Conservation (phyloP, 208 protist genomes). For the Crithidia mellificae region DNA sequence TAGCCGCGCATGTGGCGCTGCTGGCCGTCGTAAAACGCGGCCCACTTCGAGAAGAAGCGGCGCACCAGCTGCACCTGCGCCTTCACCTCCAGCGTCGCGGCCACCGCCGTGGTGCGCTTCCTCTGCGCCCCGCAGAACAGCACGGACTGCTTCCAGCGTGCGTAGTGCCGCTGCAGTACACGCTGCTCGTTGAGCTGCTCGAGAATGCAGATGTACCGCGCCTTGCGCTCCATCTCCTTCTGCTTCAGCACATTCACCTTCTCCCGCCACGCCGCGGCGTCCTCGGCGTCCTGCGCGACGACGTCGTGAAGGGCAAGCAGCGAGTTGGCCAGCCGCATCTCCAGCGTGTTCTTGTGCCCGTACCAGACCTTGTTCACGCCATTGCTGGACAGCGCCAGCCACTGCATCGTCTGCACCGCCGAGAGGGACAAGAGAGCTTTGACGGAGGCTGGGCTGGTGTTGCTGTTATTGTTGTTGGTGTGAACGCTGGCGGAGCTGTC, state of each 20-base stretch:
- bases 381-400: constrained; percentile 83
- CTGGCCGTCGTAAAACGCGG: constrained; percentile 61
- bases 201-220: constrained; percentile 65
- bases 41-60: constrained; percentile 71
- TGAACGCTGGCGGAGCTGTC: too few species aligned
- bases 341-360: constrained; percentile 67
- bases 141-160: constrained; percentile 46
- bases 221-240: constrained; percentile 63
- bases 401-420: constrained; percentile 76
- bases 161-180: constrained; percentile 62
- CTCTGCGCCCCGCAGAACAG: constrained; percentile 7
- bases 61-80: constrained; percentile 43
- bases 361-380: constrained; percentile 90
- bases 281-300: constrained; percentile 68
- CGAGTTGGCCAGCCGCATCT: constrained; percentile 59
- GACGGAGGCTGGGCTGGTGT: too few species aligned
- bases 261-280: constrained; percentile 73
- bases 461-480: too few species aligned
- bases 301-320: constrained; percentile 60
- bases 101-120: constrained; percentile 24
- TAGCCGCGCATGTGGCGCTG: constrained; percentile 55
- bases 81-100: constrained; percentile 34
- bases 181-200: constrained; percentile 58
- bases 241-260: constrained; percentile 44
- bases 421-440: constrained; percentile 45